Evolutionary conservation across 352 stramenopile species (phyloP).

Genomic region (Phytophthora kernoviae): DNA sequence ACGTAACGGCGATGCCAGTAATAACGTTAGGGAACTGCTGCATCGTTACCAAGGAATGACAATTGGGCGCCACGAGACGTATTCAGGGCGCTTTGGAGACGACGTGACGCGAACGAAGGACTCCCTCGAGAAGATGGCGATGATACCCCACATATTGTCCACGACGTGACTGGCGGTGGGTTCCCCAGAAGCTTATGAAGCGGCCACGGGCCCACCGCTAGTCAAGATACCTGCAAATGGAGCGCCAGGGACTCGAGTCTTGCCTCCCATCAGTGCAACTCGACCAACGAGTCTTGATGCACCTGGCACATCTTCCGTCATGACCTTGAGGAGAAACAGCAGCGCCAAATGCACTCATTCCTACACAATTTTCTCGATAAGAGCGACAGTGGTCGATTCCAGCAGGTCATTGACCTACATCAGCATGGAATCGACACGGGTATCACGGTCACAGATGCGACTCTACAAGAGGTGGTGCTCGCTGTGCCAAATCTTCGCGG

Average conservation of each 20-base stretch:
- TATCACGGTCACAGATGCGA: constrained; percentile 88
- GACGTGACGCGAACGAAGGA: constrained; percentile 15
- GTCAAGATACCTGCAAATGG: constrained; percentile 8
- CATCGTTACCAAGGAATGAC: constrained; percentile 20
- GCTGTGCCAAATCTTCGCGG: constrained; percentile 68
- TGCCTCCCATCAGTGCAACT: constrained; percentile 32
- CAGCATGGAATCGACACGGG: constrained; percentile 89
- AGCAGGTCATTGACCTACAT: constrained; percentile 79
- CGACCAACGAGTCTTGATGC: constrained; percentile 7
- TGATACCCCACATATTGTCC: constrained; percentile 6
- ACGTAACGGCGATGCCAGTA: constrained; percentile 18
- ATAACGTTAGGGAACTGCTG: constrained; percentile 13
- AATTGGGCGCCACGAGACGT: constrained; percentile 16
- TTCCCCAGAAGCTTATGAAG: constrained; percentile 39
- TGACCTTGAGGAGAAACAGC: constrained; percentile 65
- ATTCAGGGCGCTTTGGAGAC: constrained; percentile 17
- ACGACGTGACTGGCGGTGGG: neutral
- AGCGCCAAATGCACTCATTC: constrained; percentile 89
- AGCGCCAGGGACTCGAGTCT: neutral
- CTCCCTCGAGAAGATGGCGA: constrained; percentile 16
- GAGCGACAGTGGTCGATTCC: constrained; percentile 68
- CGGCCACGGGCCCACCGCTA: constrained; percentile 27
- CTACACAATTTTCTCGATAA: constrained; percentile 91
- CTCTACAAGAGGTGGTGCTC: constrained; percentile 89
- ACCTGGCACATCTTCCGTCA: constrained; percentile 4